Percentiles rank a stretch among this genome's conserved stretches.
phyloP scores from a whole-genome alignment of 2,329 filamentous ascomycete species.

The Xylariaceae sp. region DNA sequence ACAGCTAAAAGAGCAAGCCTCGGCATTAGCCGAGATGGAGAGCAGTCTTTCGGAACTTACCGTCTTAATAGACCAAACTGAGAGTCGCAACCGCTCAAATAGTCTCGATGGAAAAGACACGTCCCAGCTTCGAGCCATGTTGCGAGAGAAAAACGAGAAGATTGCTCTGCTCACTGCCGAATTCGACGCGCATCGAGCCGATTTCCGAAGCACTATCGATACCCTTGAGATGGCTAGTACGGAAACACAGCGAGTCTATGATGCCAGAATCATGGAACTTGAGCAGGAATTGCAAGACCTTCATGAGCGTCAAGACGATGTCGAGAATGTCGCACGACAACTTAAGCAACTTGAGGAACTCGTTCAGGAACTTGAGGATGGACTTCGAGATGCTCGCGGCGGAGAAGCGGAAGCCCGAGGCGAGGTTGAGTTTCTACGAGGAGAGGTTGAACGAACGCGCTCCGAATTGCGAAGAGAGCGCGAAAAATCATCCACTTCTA shows the following conservation, averaged over 20 bases:
- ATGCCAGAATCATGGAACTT: constrained; percentile 82
- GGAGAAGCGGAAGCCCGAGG: constrained; percentile 93
- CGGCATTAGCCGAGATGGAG: constrained; percentile 84
- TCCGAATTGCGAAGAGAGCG: constrained; percentile 83
- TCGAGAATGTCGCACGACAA: constrained; percentile 84
- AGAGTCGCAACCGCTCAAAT: constrained; percentile 40
- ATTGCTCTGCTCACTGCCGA: constrained; percentile 89
- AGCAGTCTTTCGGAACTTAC: constrained; percentile 43
- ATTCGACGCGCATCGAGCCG: constrained; percentile 89
- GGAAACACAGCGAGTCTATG: constrained; percentile 93
- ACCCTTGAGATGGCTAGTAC: constrained; percentile 92
- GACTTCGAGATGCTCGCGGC: constrained; percentile 85
- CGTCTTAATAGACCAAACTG: constrained; percentile 59
- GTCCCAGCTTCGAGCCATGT: constrained; percentile 68
- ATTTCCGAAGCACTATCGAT: constrained; percentile 95
- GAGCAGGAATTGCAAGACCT: constrained; percentile 78
- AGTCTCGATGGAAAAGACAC: constrained; percentile 66
- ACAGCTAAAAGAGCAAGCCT: constrained; percentile 82
- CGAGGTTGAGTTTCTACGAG: constrained; percentile 90
- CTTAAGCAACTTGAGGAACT: constrained; percentile 93
- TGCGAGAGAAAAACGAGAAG: constrained; percentile 95
- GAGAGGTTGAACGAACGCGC: constrained; percentile 87
- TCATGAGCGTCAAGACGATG: constrained; percentile 78
- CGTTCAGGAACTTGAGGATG: constrained; percentile 94
- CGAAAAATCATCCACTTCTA: constrained; percentile 66